Base-by-base conservation (phyloP, 805 yeast genomes). In the Yarrowia phangngaensis region DNA sequence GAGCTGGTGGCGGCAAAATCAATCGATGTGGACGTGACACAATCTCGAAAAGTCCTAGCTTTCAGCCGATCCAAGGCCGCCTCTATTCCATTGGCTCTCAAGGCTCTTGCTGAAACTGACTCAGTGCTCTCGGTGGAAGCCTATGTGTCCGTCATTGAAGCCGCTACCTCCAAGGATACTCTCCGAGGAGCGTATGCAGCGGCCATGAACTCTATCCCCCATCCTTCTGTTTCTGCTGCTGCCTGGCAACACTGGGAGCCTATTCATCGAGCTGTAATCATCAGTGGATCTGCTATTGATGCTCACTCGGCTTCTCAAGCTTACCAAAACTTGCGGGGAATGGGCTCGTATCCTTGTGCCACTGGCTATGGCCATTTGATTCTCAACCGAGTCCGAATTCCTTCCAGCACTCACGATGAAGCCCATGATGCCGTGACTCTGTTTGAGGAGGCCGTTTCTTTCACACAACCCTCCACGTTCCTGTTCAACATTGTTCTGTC, bases 401-500 rank as follows among this genome's bases (percentile, higher is more conserved):
- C 35, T 4, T 11, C 17, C 17, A n/a, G 20, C 20, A 51, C 52
- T 12, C 59, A 58, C 17, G 68, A 66, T 47, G 66, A 62, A 33
- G 67, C 66, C 6, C 43, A 56, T 13, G 62, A 58, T 19, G 68
- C 69, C 2, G 41, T 64, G 16, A 27, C 41, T 20, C 49, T 66
- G 43, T 62, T 67, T 38, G 50, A 57, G 35, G 70, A 68, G 36
- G 62, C 68, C 7, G 50, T 52, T 6, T 38, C 51, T 2, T 36
- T 46, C 26, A 58, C 60, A 14, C 26, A 14, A 24, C 63, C 65
- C n/a, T 58, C 60, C 47, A 61, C 69, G 3, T 62, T 56, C 34
- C 52, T 67, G 19, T 67, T 63, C 53, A 67, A 67, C 52, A 66
- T 63, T 14, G 54, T 61, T 20, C 53, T 67, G 20, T 57, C 68